A percentile compares a stretch with the other conserved stretches of the same genome.
Conservation (phyloP, 2,329 filamentous ascomycete genomes). For the Scopulariopsis brevicaulis region DNA sequence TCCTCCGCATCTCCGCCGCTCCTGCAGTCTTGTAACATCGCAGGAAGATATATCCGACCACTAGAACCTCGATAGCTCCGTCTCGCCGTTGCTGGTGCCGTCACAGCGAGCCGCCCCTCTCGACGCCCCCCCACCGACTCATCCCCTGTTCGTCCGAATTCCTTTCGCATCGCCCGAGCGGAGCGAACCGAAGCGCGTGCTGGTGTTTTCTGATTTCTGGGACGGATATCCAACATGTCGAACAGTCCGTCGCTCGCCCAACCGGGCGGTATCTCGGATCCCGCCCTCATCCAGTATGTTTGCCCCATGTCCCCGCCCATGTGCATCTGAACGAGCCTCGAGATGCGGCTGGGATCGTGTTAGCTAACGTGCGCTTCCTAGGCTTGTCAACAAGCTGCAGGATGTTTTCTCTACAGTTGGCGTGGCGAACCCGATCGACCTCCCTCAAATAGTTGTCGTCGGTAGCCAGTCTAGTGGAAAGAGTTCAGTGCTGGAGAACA, state of each 20-base stretch:
- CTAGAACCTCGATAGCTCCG: background rate
- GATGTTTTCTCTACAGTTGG: conserved; percentile 98
- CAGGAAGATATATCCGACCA: background rate
- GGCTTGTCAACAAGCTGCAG: conserved; percentile 95
- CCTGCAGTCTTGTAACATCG: background rate
- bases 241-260: conserved; percentile 1
- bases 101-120: background rate
- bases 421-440: conserved; percentile 97
- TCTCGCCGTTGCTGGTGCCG: background rate
- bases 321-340: conserved; percentile 2
- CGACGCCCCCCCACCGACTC: background rate
- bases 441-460: conserved; percentile 96
- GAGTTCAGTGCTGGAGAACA: conserved; percentile 98
- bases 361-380: conserved; percentile 21
- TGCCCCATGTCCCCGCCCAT: conserved; percentile 12
- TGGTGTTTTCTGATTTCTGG: background rate
- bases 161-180: background rate
- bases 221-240: background rate
- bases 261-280: conserved; percentile 53
- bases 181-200: background rate
- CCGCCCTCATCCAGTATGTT: conserved; percentile 50
- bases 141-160: background rate
- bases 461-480: conserved; percentile 98
- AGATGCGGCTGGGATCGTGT: background rate
- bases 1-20: background rate